Conservation (phyloP, 2,329 filamentous ascomycete species). For the Microsporum canis region DNA sequence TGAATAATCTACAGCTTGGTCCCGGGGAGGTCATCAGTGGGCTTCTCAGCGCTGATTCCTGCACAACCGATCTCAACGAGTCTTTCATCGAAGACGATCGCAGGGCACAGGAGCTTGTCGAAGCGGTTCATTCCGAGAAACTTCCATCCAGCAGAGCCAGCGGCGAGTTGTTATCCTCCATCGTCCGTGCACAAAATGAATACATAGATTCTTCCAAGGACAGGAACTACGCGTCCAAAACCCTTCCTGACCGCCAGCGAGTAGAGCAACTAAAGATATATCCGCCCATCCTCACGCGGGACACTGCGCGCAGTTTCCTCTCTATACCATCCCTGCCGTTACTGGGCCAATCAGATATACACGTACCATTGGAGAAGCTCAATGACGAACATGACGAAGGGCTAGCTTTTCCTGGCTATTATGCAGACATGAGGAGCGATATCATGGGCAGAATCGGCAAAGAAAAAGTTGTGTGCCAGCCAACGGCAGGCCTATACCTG, state of each 20-base stretch:
- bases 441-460: conserved; percentile 11
- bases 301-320: conserved; percentile 37
- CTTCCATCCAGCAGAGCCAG: conserved; percentile 24
- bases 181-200: conserved; percentile 12
- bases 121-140: conserved; percentile 20
- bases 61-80: too few relatives aligned
- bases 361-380: conserved; percentile 26
- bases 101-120: not conserved
- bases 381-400: conserved; percentile 35
- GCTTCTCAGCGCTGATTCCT: not conserved
- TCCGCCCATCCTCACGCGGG: conserved; percentile 35
- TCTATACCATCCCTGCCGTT: conserved; percentile 24
- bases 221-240: not conserved
- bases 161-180: conserved; percentile 23
- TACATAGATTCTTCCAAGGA: conserved; percentile 1
- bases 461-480: conserved; percentile 21
- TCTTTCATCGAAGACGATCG: not conserved
- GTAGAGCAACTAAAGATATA: conserved; percentile 21
- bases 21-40: not conserved
- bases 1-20: not conserved
- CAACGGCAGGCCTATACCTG: conserved; percentile 17
- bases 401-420: conserved; percentile 31
- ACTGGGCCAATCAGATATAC: conserved; percentile 20
- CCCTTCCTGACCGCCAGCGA: conserved; percentile 2
- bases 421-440: conserved; percentile 20